phyloP scores from a whole-genome alignment of 768 basidiomycete species.

The Leucocoprinus sp. region DNA sequence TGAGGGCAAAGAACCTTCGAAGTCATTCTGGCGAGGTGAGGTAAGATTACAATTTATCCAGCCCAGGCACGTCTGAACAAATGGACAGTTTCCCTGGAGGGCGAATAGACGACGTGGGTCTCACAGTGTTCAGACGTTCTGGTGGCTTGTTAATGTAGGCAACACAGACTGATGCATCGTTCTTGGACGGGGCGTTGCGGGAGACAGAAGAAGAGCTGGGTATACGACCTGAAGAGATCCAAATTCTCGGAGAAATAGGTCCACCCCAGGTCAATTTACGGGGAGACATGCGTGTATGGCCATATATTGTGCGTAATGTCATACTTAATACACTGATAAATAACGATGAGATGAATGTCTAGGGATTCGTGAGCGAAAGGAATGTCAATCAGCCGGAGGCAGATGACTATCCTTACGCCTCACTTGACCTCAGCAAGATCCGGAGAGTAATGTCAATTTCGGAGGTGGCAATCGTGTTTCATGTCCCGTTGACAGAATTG shows the following conservation, averaged over 20 bases:
- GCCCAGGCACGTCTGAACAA: not conserved
- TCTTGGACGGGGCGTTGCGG: constrained; percentile 51
- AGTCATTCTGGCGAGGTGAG: constrained; percentile 80
- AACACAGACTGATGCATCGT: constrained; percentile 41
- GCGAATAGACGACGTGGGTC: constrained; percentile 50
- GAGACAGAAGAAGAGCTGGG: constrained; percentile 75
- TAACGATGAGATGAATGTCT: not conserved
- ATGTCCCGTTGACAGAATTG: constrained; percentile 53
- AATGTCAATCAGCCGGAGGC: constrained; percentile 12
- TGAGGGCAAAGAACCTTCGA: constrained; percentile 55
- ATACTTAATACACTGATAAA: not conserved
- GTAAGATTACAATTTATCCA: constrained; percentile 25
- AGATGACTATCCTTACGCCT: constrained; percentile 47
- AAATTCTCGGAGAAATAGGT: constrained; percentile 58
- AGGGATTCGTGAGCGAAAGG: constrained; percentile 33
- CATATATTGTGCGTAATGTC: constrained; percentile 56
- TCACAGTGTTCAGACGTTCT: not conserved
- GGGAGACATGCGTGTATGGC: constrained; percentile 62
- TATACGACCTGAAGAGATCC: constrained; percentile 47
- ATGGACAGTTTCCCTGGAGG: constrained; percentile 65
- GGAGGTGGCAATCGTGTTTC: constrained; percentile 68
- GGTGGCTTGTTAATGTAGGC: constrained; percentile 11
- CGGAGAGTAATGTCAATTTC: constrained; percentile 35
- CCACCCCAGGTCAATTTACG: constrained; percentile 51
- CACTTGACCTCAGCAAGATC: constrained; percentile 45